Base-by-base conservation (phyloP, 1,284 basidiomycete species). In the Ustilago shanxiensis region DNA sequence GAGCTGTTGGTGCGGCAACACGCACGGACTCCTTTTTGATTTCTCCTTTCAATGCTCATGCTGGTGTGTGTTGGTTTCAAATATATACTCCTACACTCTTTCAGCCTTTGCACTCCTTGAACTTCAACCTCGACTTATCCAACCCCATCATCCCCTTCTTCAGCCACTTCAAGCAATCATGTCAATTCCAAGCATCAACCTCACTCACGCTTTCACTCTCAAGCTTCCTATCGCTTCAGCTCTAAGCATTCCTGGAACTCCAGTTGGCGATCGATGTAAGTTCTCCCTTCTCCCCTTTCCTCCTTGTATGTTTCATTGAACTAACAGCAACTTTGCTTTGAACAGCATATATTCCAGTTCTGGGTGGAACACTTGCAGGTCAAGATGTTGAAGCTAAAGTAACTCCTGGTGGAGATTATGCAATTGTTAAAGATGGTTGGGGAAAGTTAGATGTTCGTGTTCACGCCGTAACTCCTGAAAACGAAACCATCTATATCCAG, bases 401-500 rank as follows among this genome's bases (percentile, higher is more conserved):
- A n/a, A 60, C 60, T 3, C 66, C 70, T 2, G 75, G 75, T 18
- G 71, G 71, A 6, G 66, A 71, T 50, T 74, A 62, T 28, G 72
- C 71, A 37, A 66, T 77, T 37, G 60, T 66, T 53, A 67, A 69
- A 45, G 75, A 77, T 47, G 71, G 71, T 22, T 74, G 52, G 45
- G 71, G 59, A 16, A 77, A 73, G 41, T 66, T 77, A 39, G 70
- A 77, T 37, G 75, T 77, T 11, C 60, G 75, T 7, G 54, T 68
- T 26, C 71, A 73, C 28, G 75, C 72, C 10, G 22, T 59, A 13
- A 77, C 75, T 4, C 41, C 59, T 0, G 67, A 73, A 2, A 50
- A 58, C 49, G 75, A 77, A 31, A 44, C 44, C n/a, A 59, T 77
- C 39, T 70, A 73, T 57, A 58, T 77, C 26, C 70, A 67, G 16